These are phyloP conservation scores for Suillus plorans DNA, from an alignment of 768 basidiomycete species.

Conservation along the genomic window DNA sequence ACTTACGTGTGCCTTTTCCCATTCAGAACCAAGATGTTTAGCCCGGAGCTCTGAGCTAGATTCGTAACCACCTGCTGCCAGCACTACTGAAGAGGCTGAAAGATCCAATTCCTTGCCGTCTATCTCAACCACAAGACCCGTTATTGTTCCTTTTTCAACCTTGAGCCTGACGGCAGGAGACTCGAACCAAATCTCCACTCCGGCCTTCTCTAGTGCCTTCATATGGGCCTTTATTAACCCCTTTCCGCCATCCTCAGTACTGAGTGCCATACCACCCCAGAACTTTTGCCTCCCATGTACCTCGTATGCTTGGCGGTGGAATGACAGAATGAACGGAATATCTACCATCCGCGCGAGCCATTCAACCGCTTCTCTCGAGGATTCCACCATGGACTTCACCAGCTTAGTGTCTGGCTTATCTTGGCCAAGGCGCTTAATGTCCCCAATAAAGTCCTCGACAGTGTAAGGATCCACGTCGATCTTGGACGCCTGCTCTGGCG, in stretches of 20 bases:
- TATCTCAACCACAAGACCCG: slow-evolving; percentile 46
- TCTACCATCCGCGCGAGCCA: slow-evolving; percentile 56
- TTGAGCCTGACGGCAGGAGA: slow-evolving; percentile 41
- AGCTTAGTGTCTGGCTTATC: slow-evolving; percentile 49
- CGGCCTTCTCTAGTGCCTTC: slow-evolving; percentile 44
- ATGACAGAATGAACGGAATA: slow-evolving; percentile 57
- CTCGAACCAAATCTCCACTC: slow-evolving; percentile 59
- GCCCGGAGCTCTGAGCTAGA: slow-evolving; percentile 50
- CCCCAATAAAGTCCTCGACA: slow-evolving; percentile 48
- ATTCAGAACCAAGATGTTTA: slow-evolving; percentile 56
- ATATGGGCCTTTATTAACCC: slow-evolving; percentile 61
- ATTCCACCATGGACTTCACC: slow-evolving; percentile 51
- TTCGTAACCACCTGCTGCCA: slow-evolving; percentile 71
- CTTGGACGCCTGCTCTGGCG: slow-evolving; percentile 38
- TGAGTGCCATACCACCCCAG: slow-evolving; percentile 69
- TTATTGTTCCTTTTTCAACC: slow-evolving; percentile 37
- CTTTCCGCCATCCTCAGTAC: slow-evolving; percentile 66
- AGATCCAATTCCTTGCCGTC: slow-evolving; percentile 38
- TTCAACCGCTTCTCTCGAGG: slow-evolving; percentile 52
- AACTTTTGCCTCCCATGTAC: slow-evolving; percentile 62
- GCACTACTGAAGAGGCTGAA: slow-evolving; percentile 45
- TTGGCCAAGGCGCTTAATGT: slow-evolving; percentile 60
- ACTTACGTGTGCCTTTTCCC: slow-evolving; percentile 56
- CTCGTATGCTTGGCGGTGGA: slow-evolving; percentile 68
- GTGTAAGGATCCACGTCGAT: slow-evolving; percentile 65